These are phyloP conservation scores for Cladobotryum mycophilum DNA, from an alignment of 2,329 filamentous ascomycete species.

Conservation along the genomic window DNA sequence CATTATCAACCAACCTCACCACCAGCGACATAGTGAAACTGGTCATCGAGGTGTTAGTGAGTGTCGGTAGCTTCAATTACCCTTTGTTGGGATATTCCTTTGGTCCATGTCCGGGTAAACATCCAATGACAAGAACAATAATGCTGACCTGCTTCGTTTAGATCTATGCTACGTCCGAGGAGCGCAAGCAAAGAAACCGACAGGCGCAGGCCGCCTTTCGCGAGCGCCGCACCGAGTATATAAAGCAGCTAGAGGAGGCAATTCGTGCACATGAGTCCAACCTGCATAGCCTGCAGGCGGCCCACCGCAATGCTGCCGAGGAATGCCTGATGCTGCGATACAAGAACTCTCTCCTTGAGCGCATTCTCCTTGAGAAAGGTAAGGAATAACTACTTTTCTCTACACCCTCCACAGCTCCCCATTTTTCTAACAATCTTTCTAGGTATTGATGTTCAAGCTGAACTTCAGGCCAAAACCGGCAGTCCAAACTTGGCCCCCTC, in stretches of 20 bases:
- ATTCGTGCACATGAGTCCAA: slow-evolving; percentile 97
- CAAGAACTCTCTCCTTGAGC: slow-evolving; percentile 93
- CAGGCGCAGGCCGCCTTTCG: slow-evolving; percentile 97
- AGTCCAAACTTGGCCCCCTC: slow-evolving; percentile 73
- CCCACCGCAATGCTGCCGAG: slow-evolving; percentile 88
- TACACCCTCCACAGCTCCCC: neutral
- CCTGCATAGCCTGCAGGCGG: slow-evolving; percentile 85
- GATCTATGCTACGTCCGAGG: slow-evolving; percentile 98
- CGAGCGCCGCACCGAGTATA: slow-evolving; percentile 95
- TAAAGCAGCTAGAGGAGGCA: slow-evolving; percentile 96
- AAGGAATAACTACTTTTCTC: slow-evolving; percentile 10
- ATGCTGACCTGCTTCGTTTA: slow-evolving; percentile 30
- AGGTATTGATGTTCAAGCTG: slow-evolving; percentile 97
- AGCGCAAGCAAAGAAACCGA: slow-evolving; percentile 93
- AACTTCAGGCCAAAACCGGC: slow-evolving; percentile 85
- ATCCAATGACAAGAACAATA: neutral
- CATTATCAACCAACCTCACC: neutral
- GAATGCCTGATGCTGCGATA: slow-evolving; percentile 98
- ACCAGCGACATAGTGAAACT: neutral
- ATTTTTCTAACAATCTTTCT: neutral
- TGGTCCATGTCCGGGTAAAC: neutral
- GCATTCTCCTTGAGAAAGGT: slow-evolving; percentile 96
- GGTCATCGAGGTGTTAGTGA: neutral
- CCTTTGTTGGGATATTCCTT: neutral
- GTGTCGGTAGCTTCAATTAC: neutral